Evolutionary conservation across 1,139 yeast species (phyloP).

Genomic region (Saccharomyces hybrid): DNA sequence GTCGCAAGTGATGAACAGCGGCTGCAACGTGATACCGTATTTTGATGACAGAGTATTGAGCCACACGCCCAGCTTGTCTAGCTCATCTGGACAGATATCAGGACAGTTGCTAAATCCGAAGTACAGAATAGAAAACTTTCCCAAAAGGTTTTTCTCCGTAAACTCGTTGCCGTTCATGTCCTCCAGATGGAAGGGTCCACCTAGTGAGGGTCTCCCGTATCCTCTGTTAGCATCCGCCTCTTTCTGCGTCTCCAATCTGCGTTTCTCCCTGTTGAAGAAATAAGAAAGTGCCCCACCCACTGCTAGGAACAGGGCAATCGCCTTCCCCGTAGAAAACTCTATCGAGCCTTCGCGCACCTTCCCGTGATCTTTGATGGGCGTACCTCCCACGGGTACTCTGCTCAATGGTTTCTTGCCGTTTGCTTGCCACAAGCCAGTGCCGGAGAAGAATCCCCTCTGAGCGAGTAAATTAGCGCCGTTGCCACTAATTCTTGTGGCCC

Average conservation of each 20-base stretch:
- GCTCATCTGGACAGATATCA: conserved; percentile 96
- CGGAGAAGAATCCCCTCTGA: neutral
- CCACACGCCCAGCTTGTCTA: conserved; percentile 84
- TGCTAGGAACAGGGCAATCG: conserved; percentile 53
- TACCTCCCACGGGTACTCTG: conserved; percentile 49
- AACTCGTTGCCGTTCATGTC: conserved; percentile 68
- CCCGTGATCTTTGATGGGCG: conserved; percentile 27
- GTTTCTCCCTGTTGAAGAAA: conserved; percentile 64
- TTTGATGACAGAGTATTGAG: conserved; percentile 52
- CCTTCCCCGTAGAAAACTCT: conserved; percentile 80
- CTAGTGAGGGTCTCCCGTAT: conserved; percentile 85
- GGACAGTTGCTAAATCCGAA: conserved; percentile 98
- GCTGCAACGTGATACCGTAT: conserved; percentile 58
- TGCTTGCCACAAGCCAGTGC: neutral
- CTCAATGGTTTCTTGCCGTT: conserved; percentile 36
- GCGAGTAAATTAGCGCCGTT: neutral
- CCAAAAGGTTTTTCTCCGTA: conserved; percentile 68
- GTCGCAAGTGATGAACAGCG: conserved; percentile 91
- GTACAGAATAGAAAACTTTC: conserved; percentile 76
- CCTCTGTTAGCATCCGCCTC: conserved; percentile 83
- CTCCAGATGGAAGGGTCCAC: conserved; percentile 73
- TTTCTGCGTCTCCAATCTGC: conserved; percentile 56
- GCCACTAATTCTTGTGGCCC: neutral
- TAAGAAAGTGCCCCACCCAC: conserved; percentile 65
- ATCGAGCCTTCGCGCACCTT: conserved; percentile 34